Conservation (phyloP, 352 stramenopile species). For the Aphanomyces stellatus region DNA sequence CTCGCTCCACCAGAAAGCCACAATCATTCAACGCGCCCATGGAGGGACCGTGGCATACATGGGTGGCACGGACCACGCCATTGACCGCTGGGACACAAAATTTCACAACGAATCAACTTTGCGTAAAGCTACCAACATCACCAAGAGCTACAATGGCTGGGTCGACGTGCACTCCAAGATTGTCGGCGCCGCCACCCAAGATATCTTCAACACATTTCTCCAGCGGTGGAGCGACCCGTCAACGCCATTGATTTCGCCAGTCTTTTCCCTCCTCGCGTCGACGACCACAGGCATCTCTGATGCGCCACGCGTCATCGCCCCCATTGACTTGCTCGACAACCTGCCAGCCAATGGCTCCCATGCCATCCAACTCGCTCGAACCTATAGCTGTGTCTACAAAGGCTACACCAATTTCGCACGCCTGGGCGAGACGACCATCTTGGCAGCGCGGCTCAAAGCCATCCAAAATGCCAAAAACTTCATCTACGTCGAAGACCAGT, state of each 20-base stretch:
- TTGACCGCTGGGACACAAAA: constrained; percentile 53
- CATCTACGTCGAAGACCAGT: constrained; percentile 62
- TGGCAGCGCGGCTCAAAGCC: constrained; percentile 42
- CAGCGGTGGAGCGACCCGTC: constrained; percentile 47
- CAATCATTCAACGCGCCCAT: neutral
- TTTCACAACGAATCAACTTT: constrained; percentile 36
- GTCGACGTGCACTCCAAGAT: constrained; percentile 46
- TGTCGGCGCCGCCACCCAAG: constrained; percentile 32
- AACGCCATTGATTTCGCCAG: neutral
- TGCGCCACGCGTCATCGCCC: neutral
- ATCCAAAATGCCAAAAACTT: constrained; percentile 47
- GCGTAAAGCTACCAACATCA: constrained; percentile 30
- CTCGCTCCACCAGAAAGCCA: constrained; percentile 28
- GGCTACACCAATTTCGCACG: constrained; percentile 41
- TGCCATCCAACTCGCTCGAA: constrained; percentile 22
- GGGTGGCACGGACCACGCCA: constrained; percentile 40
- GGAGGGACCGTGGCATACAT: constrained; percentile 35
- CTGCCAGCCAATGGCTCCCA: neutral
- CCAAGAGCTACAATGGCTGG: constrained; percentile 38
- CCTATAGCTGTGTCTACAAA: constrained; percentile 36
- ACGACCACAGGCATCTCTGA: neutral
- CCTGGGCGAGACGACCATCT: constrained; percentile 41
- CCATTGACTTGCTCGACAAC: neutral
- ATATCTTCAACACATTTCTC: constrained; percentile 59
- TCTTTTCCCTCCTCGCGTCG: neutral